Conservation (phyloP, 768 basidiomycete genomes). For the Holtermannia corniformis region DNA sequence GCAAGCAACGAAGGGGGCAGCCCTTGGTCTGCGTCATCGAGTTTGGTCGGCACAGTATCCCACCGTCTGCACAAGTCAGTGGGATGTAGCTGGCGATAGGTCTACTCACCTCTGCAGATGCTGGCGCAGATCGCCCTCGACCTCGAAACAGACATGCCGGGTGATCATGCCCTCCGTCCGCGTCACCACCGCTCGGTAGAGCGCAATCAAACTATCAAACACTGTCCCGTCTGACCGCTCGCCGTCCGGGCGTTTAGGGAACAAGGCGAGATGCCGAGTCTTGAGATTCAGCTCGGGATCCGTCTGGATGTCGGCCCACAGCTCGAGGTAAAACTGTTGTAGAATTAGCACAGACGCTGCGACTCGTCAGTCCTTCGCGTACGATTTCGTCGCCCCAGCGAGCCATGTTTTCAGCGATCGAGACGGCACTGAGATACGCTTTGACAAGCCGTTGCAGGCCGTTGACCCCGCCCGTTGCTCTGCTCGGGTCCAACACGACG, state of each 20-base stretch:
- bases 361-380: slow-evolving; percentile 27
- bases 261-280: not conserved
- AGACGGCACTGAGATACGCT: slow-evolving; percentile 70
- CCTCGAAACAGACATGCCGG: slow-evolving; percentile 70
- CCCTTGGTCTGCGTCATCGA: slow-evolving; percentile 42
- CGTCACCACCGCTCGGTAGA: slow-evolving; percentile 53
- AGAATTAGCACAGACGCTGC: too few relatives aligned
- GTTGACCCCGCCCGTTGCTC: slow-evolving; percentile 69
- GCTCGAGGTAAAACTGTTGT: slow-evolving; percentile 90
- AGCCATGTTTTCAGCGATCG: slow-evolving; percentile 59
- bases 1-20: slow-evolving; percentile 64
- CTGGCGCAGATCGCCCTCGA: slow-evolving; percentile 61
- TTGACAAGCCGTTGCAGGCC: slow-evolving; percentile 78
- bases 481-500: slow-evolving; percentile 49
- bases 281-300: slow-evolving; percentile 7
- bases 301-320: slow-evolving; percentile 48
- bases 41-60: slow-evolving; percentile 27
- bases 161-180: slow-evolving; percentile 85
- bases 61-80: slow-evolving; percentile 35
- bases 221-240: slow-evolving; percentile 49
- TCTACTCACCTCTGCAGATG: slow-evolving; percentile 56
- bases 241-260: not conserved
- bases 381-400: slow-evolving; percentile 87
- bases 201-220: slow-evolving; percentile 64
- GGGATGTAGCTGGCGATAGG: slow-evolving; percentile 30